phyloP scores from a whole-genome alignment of 2,329 filamentous ascomycete species.

The Colletotrichum ledebouriae region DNA sequence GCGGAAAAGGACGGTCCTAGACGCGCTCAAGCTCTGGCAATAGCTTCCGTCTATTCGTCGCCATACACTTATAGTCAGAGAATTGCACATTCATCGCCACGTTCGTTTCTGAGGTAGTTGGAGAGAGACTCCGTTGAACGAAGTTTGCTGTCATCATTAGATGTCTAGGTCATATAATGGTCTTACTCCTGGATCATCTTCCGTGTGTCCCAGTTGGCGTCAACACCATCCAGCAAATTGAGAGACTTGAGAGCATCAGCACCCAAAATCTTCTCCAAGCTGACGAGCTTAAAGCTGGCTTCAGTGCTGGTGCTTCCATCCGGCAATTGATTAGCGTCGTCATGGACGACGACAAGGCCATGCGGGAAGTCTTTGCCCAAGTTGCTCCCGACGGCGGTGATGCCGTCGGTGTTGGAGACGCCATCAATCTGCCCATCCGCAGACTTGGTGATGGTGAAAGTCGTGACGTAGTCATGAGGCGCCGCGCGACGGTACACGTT shows the following conservation, averaged over 20 bases:
- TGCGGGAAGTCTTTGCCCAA: slow-evolving; percentile 58
- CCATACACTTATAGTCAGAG: no score
- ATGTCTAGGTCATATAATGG: neutral
- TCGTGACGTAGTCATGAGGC: slow-evolving; percentile 63
- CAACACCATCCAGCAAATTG: slow-evolving; percentile 52
- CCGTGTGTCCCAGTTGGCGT: slow-evolving; percentile 57
- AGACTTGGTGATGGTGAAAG: slow-evolving; percentile 61
- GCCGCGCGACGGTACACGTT: slow-evolving; percentile 63
- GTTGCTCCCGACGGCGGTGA: slow-evolving; percentile 59
- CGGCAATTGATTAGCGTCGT: slow-evolving; percentile 65
- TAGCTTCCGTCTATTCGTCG: neutral
- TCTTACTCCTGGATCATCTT: slow-evolving; percentile 13
- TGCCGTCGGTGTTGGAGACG: slow-evolving; percentile 67
- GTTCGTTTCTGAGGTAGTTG: no score
- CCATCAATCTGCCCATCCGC: slow-evolving; percentile 58
- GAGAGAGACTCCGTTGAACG: no score
- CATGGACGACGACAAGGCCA: slow-evolving; percentile 65
- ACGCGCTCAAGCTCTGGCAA: neutral
- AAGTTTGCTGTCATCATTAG: neutral
- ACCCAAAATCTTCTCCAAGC: slow-evolving; percentile 56
- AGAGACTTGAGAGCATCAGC: slow-evolving; percentile 46
- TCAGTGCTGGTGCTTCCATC: slow-evolving; percentile 59
- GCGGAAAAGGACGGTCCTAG: neutral
- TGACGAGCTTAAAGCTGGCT: slow-evolving; percentile 65
- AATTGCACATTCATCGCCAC: no score